Percentiles rank a stretch among this genome's conserved stretches.
These are phyloP conservation scores for Saturnispora mendoncae DNA, from an alignment of 805 yeast genomes.

Conservation along the genomic window DNA sequence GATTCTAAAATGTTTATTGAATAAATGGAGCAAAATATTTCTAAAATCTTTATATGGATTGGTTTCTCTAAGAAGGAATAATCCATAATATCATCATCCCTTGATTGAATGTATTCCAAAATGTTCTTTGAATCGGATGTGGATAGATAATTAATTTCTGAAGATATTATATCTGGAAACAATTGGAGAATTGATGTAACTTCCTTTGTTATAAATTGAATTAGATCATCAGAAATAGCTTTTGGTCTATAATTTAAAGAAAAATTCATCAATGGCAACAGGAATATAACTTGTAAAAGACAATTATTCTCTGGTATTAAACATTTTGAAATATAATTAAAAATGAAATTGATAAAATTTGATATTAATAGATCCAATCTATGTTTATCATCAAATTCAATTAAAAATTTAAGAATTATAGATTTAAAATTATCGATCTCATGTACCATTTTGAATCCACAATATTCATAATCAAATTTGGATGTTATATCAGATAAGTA, in stretches of 20 bases:
- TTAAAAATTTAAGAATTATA: constrained; percentile 34
- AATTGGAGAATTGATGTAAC: constrained; percentile 20
- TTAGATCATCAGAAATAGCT: constrained; percentile 39
- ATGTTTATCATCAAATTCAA: constrained; percentile 32
- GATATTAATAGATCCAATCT: constrained; percentile 43
- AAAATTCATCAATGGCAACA: constrained; percentile 49
- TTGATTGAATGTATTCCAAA: constrained; percentile 7
- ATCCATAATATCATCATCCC: constrained; percentile 15
- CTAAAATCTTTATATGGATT: constrained; percentile 39
- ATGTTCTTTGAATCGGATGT: constrained; percentile 14
- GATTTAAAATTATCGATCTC: constrained; percentile 24
- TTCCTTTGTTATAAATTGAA: constrained; percentile 26
- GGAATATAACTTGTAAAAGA: constrained; percentile 46
- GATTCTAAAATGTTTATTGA: constrained; percentile 51
- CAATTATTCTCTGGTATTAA: constrained; percentile 10
- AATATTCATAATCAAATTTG: constrained; percentile 21
- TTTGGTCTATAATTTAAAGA: constrained; percentile 51
- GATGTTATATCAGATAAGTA: constrained; percentile 29
- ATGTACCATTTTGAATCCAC: constrained; percentile 23
- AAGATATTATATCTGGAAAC: constrained; percentile 24
- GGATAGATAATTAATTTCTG: constrained; percentile 22
- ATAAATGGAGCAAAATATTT: constrained; percentile 41
- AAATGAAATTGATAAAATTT: constrained; percentile 32
- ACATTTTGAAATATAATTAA: constrained; percentile 23
- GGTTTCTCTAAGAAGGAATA: constrained; percentile 25